phyloP scores from a whole-genome alignment of 2,329 filamentous ascomycete species.

The Apiospora arundinis region DNA sequence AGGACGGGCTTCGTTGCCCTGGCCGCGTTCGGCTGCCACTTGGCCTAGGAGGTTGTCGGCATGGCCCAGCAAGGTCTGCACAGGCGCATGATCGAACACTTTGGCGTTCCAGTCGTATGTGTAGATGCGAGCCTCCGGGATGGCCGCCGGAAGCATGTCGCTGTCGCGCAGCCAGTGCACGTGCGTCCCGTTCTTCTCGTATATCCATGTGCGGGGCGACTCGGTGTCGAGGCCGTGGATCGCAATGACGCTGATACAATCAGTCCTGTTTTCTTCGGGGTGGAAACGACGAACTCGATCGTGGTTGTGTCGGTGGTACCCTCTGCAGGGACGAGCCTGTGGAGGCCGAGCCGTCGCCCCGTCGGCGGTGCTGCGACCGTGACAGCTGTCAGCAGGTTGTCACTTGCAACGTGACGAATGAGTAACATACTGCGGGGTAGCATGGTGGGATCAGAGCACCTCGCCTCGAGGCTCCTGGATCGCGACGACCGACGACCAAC shows the following conservation, averaged over 20 bases:
- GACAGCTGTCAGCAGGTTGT: no score
- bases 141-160: neutral
- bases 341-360: no score
- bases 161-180: conserved; percentile 1
- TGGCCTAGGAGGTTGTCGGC: neutral
- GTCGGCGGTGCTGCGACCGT: no score
- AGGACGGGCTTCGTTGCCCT: neutral
- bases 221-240: conserved; percentile 35
- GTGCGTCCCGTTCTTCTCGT: neutral
- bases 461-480: no score
- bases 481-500: no score
- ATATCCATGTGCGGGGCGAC: conserved; percentile 33
- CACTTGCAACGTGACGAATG: no score
- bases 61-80: conserved; percentile 1
- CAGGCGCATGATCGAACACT: neutral
- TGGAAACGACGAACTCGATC: no score
- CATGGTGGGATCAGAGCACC: no score
- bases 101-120: conserved; percentile 8
- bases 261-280: no score
- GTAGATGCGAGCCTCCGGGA: neutral
- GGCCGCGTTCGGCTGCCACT: neutral
- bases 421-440: no score
- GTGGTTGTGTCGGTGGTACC: no score
- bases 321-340: no score
- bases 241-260: conserved; percentile 30